Conservation (phyloP, 2,329 filamentous ascomycete species). For the Metarhizium humberi region DNA sequence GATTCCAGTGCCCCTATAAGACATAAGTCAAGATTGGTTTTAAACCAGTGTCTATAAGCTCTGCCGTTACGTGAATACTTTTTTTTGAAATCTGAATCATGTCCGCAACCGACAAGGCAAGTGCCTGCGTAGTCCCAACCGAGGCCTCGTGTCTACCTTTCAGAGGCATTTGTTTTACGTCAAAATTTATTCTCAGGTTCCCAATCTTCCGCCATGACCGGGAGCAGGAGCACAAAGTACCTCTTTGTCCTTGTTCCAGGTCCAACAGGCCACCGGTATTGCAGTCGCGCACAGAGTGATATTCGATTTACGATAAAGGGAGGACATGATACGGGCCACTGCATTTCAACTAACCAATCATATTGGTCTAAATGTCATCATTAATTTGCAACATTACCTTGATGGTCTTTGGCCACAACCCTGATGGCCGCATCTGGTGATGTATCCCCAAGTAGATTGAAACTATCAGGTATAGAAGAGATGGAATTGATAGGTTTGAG, state of each 20-base stretch:
- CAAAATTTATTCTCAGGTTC: too few species aligned
- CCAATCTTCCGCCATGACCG: too few species aligned
- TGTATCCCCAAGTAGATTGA: conserved; percentile 1
- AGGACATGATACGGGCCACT: not conserved
- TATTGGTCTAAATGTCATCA: not conserved
- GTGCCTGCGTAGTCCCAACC: too few species aligned
- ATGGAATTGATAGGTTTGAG: not conserved
- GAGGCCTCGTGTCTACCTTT: too few species aligned
- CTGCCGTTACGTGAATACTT: too few species aligned
- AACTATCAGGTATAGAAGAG: not conserved
- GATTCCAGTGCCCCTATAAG: too few species aligned
- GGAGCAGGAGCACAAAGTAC: not conserved
- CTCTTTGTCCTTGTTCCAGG: not conserved
- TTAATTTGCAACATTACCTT: conserved; percentile 1
- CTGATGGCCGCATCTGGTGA: conserved; percentile 2
- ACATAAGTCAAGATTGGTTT: too few species aligned
- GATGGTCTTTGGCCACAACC: conserved; percentile 3
- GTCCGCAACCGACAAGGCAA: too few species aligned
- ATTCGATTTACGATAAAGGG: not conserved
- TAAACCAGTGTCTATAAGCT: too few species aligned
- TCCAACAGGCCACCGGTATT: not conserved
- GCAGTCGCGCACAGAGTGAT: not conserved
- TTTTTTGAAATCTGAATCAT: too few species aligned
- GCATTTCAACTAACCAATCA: not conserved
- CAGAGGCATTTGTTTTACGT: too few species aligned